A percentile compares a stretch with the other conserved stretches of the same genome.
Conservation (phyloP, 495 filamentous ascomycete genomes). For the Massariosphaeria phaeospora region DNA sequence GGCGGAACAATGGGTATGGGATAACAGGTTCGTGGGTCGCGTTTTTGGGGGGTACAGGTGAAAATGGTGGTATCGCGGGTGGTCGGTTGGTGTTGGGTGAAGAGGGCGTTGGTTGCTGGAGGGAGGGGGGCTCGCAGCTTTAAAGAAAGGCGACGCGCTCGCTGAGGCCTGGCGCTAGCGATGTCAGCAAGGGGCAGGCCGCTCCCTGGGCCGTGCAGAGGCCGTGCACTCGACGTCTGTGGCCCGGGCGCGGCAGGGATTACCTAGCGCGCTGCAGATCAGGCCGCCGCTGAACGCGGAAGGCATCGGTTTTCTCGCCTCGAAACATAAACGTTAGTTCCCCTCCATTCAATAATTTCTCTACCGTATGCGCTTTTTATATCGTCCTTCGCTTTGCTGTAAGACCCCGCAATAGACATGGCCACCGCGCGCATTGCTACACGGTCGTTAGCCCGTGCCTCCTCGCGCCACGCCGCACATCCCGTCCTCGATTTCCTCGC, state of each 20-base stretch:
- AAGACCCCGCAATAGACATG: background rate
- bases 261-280: no score
- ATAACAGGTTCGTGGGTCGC: background rate
- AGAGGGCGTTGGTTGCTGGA: background rate
- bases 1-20: background rate
- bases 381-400: background rate
- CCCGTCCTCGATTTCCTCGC: constrained; percentile 36
- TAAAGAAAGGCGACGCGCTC: no score
- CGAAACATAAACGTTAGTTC: no score
- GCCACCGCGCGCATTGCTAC: background rate
- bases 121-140: background rate
- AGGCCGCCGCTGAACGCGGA: no score
- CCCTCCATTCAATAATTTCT: no score
- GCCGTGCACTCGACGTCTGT: no score
- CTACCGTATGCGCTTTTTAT: no score
- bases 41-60: background rate
- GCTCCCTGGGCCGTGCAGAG: no score
- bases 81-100: background rate
- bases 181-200: no score
- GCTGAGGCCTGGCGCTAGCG: no score
- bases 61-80: background rate
- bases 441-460: background rate
- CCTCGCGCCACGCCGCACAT: background rate
- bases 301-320: no score
- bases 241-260: no score